A percentile compares a stretch with the other conserved stretches of the same genome.
phyloP scores from a whole-genome alignment of 2,329 filamentous ascomycete genomes.

The Penicillium janthinellum region DNA sequence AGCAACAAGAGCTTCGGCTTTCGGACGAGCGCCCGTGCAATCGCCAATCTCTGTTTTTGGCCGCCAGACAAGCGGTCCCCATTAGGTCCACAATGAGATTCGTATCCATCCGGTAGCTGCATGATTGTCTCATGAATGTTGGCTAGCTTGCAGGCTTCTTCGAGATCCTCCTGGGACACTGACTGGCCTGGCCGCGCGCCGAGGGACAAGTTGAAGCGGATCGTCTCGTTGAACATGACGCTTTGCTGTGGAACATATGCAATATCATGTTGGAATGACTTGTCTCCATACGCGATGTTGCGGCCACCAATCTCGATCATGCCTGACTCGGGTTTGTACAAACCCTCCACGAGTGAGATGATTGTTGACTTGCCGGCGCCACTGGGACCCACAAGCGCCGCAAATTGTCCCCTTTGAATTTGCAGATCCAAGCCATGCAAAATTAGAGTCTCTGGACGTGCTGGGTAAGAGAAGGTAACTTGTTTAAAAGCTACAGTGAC shows the following conservation, averaged over 20 bases:
- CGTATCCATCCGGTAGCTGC: conserved; percentile 61
- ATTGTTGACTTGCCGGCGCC: conserved; percentile 70
- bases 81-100: conserved; percentile 53
- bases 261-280: conserved; percentile 47
- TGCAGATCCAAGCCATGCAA: conserved; percentile 59
- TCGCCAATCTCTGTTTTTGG: conserved; percentile 60
- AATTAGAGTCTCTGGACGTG: conserved; percentile 60
- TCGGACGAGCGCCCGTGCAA: conserved; percentile 58
- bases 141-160: conserved; percentile 65
- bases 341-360: conserved; percentile 57
- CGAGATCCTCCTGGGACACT: conserved; percentile 61
- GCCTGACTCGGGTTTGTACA: conserved; percentile 56
- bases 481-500: conserved; percentile 56
- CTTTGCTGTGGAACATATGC: conserved; percentile 51
- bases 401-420: conserved; percentile 48
- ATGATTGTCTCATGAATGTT: conserved; percentile 70
- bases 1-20: conserved; percentile 57
- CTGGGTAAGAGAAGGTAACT: conserved; percentile 67
- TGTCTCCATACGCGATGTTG: conserved; percentile 43
- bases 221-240: conserved; percentile 49
- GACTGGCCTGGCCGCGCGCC: conserved; percentile 54
- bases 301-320: conserved; percentile 54
- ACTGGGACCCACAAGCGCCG: conserved; percentile 65
- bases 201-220: conserved; percentile 49
- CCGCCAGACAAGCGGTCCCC: conserved; percentile 56